These are phyloP conservation scores for Fusarium hainanense DNA, from an alignment of 2,329 filamentous ascomycete genomes.

Conservation along the genomic window DNA sequence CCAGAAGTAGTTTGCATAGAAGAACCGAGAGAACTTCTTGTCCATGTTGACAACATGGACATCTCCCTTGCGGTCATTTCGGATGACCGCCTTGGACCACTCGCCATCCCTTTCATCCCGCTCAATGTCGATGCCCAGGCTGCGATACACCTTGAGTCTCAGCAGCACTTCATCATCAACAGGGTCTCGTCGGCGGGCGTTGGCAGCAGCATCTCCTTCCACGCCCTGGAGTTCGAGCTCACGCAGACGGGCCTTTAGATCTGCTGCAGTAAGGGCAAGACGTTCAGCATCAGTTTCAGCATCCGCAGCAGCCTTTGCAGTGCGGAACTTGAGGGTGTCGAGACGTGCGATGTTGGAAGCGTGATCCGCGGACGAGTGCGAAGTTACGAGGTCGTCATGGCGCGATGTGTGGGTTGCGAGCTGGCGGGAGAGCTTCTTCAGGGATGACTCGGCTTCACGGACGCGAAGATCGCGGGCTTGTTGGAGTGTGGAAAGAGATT, in stretches of 20 bases:
- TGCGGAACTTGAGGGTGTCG: conserved; percentile 93
- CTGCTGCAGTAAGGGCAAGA: conserved; percentile 80
- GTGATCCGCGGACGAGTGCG: conserved; percentile 83
- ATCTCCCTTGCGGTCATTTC: conserved; percentile 88
- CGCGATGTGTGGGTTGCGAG: conserved; percentile 80
- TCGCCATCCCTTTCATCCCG: conserved; percentile 77
- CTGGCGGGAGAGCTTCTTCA: conserved; percentile 79
- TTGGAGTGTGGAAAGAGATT: conserved; percentile 84
- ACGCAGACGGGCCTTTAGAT: conserved; percentile 78
- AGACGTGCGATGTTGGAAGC: conserved; percentile 85
- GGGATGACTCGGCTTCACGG: conserved; percentile 72
- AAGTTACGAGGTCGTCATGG: conserved; percentile 78
- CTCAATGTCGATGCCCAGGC: conserved; percentile 90
- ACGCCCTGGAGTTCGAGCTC: conserved; percentile 89
- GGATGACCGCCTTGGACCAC: conserved; percentile 85
- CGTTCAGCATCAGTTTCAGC: conserved; percentile 95
- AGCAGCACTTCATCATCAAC: conserved; percentile 75
- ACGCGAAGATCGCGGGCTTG: conserved; percentile 84
- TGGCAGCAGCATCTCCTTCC: conserved; percentile 67
- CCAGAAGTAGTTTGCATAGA: conserved; percentile 98
- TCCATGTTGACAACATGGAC: conserved; percentile 96
- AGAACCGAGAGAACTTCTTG: conserved; percentile 88
- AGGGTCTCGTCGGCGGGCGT: conserved; percentile 52
- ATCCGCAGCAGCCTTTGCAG: conserved; percentile 90
- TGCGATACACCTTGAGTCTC: conserved; percentile 90